These are phyloP conservation scores for Saturnispora hagleri DNA, from an alignment of 805 yeast genomes.

Conservation along the genomic window DNA sequence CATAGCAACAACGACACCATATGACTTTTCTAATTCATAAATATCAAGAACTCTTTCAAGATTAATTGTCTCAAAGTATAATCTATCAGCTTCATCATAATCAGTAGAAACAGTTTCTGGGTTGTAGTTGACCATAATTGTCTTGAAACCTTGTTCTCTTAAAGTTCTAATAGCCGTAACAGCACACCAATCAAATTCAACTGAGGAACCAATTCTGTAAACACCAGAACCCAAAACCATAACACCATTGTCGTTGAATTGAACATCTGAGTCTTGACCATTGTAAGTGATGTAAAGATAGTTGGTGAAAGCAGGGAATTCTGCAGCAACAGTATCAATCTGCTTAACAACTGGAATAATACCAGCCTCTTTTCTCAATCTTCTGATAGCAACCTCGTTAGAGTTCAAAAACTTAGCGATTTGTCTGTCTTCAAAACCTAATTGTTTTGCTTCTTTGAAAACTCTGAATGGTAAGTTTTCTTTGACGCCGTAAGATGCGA, in stretches of 20 bases:
- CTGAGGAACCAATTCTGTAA: slow-evolving; percentile 96
- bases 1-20: slow-evolving; percentile 93
- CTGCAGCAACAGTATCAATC: slow-evolving; percentile 98
- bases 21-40: slow-evolving; percentile 81
- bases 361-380: slow-evolving; percentile 78
- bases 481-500: slow-evolving; percentile 46
- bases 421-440: slow-evolving; percentile 96
- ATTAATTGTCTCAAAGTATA: slow-evolving; percentile 91
- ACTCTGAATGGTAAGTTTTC: slow-evolving; percentile 54
- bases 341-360: slow-evolving; percentile 90
- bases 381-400: slow-evolving; percentile 87
- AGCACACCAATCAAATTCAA: slow-evolving; percentile 99
- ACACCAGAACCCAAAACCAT: slow-evolving; percentile 98
- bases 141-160: slow-evolving; percentile 77
- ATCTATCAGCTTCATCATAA: slow-evolving; percentile 95
- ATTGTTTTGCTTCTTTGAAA: slow-evolving; percentile 83
- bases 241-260: slow-evolving; percentile 85
- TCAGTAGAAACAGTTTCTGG: slow-evolving; percentile 99
- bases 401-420: slow-evolving; percentile 82
- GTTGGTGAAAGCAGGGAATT: slow-evolving; percentile 94
- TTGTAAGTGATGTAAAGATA: slow-evolving; percentile 92
- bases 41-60: slow-evolving; percentile 91
- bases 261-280: slow-evolving; percentile 78
- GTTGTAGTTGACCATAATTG: slow-evolving; percentile 94
- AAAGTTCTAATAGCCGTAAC: slow-evolving; percentile 93